phyloP scores from a whole-genome alignment of 1,284 basidiomycete species.

The Tremellales sp. region DNA sequence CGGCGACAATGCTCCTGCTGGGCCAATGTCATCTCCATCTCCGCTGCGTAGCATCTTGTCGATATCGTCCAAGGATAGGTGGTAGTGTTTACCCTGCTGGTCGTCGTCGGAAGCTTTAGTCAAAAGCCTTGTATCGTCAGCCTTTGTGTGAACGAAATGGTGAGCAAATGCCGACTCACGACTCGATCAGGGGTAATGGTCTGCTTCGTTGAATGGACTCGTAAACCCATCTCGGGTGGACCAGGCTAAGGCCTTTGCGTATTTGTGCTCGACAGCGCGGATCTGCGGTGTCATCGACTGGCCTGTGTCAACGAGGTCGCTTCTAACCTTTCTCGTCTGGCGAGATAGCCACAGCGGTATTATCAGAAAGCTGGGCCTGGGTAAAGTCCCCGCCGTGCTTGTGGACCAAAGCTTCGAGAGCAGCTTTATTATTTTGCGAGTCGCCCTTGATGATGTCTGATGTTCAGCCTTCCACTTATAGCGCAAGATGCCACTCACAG shows the following conservation, averaged over 20 bases:
- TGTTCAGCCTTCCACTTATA: neutral
- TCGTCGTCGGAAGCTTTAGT: constrained; percentile 40
- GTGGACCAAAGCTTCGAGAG: constrained; percentile 55
- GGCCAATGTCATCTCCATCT: neutral
- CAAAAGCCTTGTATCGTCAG: constrained; percentile 33
- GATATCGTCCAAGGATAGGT: constrained; percentile 32
- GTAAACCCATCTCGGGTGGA: constrained; percentile 73
- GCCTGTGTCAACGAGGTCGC: neutral
- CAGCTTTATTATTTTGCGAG: constrained; percentile 24
- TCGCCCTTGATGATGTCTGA: constrained; percentile 63
- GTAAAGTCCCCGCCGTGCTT: constrained; percentile 69
- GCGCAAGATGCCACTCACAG: constrained; percentile 54
- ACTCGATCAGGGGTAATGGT: constrained; percentile 61
- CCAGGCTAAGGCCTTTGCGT: constrained; percentile 57
- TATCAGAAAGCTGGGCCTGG: constrained; percentile 52
- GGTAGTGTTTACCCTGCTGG: constrained; percentile 30
- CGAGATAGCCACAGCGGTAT: constrained; percentile 54
- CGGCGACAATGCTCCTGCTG: constrained; percentile 1
- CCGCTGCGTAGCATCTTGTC: constrained; percentile 28
- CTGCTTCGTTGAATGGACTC: constrained; percentile 64
- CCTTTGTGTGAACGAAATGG: neutral
- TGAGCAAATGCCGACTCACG: constrained; percentile 50
- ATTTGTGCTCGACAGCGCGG: constrained; percentile 53
- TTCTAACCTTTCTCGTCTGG: constrained; percentile 39
- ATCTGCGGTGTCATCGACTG: constrained; percentile 17